phyloP scores from a whole-genome alignment of 352 stramenopile genomes.

The Thalassiosira exigua region DNA sequence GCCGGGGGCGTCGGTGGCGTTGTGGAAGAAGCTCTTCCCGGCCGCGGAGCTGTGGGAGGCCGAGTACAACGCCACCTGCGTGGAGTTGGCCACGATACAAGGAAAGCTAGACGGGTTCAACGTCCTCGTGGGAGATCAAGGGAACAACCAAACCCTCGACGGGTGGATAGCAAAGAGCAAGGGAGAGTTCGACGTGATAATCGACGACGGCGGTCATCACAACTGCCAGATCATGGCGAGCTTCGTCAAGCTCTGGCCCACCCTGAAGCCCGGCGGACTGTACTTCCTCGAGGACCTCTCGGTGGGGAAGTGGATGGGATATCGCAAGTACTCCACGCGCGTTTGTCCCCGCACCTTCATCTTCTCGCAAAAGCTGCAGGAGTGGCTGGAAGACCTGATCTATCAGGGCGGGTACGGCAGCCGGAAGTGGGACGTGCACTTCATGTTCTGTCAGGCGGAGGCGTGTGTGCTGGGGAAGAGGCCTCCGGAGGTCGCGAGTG shows the following conservation, averaged over 20 bases:
- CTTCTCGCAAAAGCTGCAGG: background rate
- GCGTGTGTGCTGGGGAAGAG: conserved; percentile 9
- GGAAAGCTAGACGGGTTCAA: conserved; percentile 39
- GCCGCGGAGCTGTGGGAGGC: conserved; percentile 47
- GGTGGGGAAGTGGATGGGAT: background rate
- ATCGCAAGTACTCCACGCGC: background rate
- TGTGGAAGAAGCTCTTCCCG: conserved; percentile 48
- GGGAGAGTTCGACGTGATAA: conserved; percentile 48
- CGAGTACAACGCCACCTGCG: conserved; percentile 40
- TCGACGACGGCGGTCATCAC: conserved; percentile 49
- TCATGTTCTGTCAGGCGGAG: conserved; percentile 4
- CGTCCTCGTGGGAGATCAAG: conserved; percentile 34
- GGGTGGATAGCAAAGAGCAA: conserved; percentile 32
- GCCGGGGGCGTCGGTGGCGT: conserved; percentile 39
- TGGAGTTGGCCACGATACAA: conserved; percentile 22
- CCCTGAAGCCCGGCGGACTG: background rate
- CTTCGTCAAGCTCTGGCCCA: conserved; percentile 34
- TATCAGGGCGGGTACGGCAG: background rate
- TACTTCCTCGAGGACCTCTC: conserved; percentile 28
- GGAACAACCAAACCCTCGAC: conserved; percentile 18
- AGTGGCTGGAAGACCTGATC: background rate
- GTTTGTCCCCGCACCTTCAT: too few relatives aligned
- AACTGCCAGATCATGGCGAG: conserved; percentile 38
- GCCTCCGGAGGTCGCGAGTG: background rate
- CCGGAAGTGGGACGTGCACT: conserved; percentile 3